A percentile compares a stretch with the other conserved stretches of the same genome.
Conservation (phyloP, 441 rosid genomes). For the Arabidopsis hybrid region DNA sequence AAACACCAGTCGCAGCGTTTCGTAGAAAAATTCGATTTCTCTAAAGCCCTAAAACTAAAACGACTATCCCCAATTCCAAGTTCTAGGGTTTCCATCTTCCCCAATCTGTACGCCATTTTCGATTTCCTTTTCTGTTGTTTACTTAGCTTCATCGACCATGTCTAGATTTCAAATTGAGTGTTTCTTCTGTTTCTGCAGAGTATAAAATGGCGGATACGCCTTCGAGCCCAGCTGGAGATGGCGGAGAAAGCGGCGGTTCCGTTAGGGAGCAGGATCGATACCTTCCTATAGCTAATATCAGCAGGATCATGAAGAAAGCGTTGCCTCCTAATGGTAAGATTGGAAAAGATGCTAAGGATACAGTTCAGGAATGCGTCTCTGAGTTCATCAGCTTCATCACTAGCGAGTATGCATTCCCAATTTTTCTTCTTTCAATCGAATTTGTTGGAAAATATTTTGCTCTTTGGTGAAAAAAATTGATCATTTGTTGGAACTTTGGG, state of each 20-base stretch:
- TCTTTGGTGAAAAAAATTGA: background rate
- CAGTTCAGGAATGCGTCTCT: conserved; percentile 95
- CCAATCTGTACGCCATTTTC: background rate
- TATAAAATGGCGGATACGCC: conserved; percentile 62
- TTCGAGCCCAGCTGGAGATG: conserved; percentile 79
- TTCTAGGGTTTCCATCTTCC: conserved; percentile 22
- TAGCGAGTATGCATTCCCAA: conserved; percentile 69
- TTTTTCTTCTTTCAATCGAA: background rate
- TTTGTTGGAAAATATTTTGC: background rate
- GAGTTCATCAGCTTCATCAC: conserved; percentile 98
- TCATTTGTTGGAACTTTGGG: background rate
- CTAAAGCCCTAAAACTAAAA: background rate
- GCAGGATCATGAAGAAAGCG: conserved; percentile 97
- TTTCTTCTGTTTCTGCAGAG: background rate
- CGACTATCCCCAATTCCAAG: conserved; percentile 3
- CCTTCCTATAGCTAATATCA: conserved; percentile 92
- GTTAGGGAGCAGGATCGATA: conserved; percentile 90
- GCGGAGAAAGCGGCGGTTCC: conserved; percentile 82
- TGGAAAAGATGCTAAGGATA: conserved; percentile 94
- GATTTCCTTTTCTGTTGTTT: background rate
- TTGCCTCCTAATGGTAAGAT: conserved; percentile 95
- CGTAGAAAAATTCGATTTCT: background rate
- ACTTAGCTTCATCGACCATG: background rate
- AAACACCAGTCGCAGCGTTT: background rate
- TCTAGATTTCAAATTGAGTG: background rate